Evolutionary conservation across 2,329 filamentous ascomycete genomes (phyloP), one percentile per base, ranked within the genome.

Genomic region (Ceratocystis colombiana): DNA sequence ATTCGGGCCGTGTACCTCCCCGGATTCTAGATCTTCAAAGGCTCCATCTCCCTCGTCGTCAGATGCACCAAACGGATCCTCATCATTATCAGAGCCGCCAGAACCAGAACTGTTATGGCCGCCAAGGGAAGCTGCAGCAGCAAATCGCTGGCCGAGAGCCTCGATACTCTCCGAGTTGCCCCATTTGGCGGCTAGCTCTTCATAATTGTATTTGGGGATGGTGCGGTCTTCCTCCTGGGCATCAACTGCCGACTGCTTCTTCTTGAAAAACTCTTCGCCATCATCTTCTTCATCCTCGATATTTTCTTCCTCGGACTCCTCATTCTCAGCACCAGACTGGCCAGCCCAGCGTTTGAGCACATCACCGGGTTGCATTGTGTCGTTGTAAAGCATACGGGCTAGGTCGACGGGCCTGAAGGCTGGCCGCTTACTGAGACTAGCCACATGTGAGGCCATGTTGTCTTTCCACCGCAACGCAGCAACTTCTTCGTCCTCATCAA

Each of bases 311-410:
- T 78, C 77, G 0, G 79, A 77, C 4, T 82, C 79, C 0, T 79
- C 79, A 22, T 70, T 62, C 20, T 68, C 67, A 8, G 64, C 67
- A 2, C 78, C 78, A 2, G 79, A 78, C 50, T 88, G 83, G 1
- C 91, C 90, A 67, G 83, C 83, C 94, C 94, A 99, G 73, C 83
- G 85, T 70, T 83, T 82, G 48, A 96, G 78, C 1, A 92, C 90
- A 67, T 96, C 86, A 2, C 80, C 79, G 0, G 92, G 85, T 0
- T 87, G 84, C 33, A 99, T 76, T 10, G 86, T 84, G 48, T 89
- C 83, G 71, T 97, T 89, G 75, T 99, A 99, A 78, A 99, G 88
- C 75, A 95, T 82, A 70, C 89, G 86, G 0, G 90, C 90, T 37
- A 99, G 82, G 72, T 97, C 92, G 15, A 84, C 82, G 7, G 90